A percentile compares a stretch with the other conserved stretches of the same genome.
Evolutionary conservation across 805 yeast species (phyloP).

Genomic region (Priceomyces medius): DNA sequence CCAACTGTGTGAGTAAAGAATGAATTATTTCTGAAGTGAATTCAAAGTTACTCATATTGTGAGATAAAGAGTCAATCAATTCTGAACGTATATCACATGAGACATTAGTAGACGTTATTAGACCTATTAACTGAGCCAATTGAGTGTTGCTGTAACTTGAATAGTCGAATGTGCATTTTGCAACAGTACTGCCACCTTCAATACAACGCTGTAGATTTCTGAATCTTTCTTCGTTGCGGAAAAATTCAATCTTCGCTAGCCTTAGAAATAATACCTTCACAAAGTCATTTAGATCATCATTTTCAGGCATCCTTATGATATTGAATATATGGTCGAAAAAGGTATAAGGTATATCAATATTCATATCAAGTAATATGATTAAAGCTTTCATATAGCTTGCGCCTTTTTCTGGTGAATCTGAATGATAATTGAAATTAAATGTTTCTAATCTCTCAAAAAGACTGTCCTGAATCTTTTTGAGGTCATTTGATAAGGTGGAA

Average conservation of each 20-base stretch:
- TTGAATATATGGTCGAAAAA: slow-evolving; percentile 11
- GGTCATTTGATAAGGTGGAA: neutral
- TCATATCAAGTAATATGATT: neutral
- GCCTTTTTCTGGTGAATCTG: slow-evolving; percentile 31
- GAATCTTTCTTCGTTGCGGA: slow-evolving; percentile 12
- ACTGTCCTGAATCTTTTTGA: neutral
- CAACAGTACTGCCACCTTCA: slow-evolving; percentile 38
- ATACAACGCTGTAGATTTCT: slow-evolving; percentile 37
- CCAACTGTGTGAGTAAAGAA: slow-evolving; percentile 41
- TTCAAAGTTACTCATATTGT: slow-evolving; percentile 7
- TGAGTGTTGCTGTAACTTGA: slow-evolving; percentile 9
- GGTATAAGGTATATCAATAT: neutral
- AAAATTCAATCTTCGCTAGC: slow-evolving; percentile 4
- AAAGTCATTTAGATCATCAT: slow-evolving; percentile 8
- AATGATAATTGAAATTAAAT: slow-evolving; percentile 30
- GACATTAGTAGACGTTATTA: slow-evolving; percentile 23
- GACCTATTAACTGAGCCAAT: slow-evolving; percentile 17
- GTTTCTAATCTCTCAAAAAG: neutral
- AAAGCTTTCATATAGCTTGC: slow-evolving; percentile 31
- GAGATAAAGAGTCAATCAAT: slow-evolving; percentile 23
- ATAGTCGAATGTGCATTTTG: slow-evolving; percentile 34
- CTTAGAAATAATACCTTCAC: slow-evolving; percentile 15
- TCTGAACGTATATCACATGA: slow-evolving; percentile 31
- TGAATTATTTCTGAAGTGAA: slow-evolving; percentile 9
- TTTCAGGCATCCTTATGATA: slow-evolving; percentile 11